Base-by-base conservation (phyloP, 164 flowering plant genomes). In the Malania oleifera region DNA sequence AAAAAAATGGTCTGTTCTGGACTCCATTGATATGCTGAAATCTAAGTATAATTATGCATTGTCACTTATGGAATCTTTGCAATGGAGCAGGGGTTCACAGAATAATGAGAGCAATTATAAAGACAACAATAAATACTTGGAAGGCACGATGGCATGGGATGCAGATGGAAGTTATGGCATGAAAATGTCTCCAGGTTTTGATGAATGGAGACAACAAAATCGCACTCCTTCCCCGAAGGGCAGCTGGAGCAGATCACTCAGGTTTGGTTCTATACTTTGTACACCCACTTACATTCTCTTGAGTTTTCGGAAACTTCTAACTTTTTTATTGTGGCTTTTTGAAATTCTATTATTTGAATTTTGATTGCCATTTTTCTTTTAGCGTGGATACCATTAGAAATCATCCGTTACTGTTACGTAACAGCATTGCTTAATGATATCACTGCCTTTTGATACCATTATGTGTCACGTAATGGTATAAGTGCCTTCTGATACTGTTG, bases 121-220 rank as follows among this genome's bases (percentile, higher is more conserved):
- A 12, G 50, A 20, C 26, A 5, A 26, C 26, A 22, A 5, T 14
- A 15, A 40, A 11, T 40, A 4, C 13, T 14, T 40, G 17, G 17
- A 40, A 40, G 7, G 44, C 7, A 11, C 26, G 9, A 22, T 20
- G 26, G 12, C 25, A 23, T 46, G 50, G 50, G 50, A 46, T 20
- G 26, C 22, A 20, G 50, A 46, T 22, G 50, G n/a, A 23, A 46
- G 26, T 46, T 46, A 22, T 19, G 22, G 26, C 50, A 46, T 46
- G 50, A 46, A 46, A 46, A 43, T 43, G 46, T 46, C 50, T 46
- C 50, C 50, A 20, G 50, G 50, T 7, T 12, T 46, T 11, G 50
- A 46, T 46, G 50, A 23, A 46, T 46, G 50, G 50, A 46, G 50
- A 46, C 26, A 46, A 23, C 25, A 46, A 22, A 13, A 11, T 6